Conservation (phyloP, 106 monocot genomes). For the Phalaenopsis equestris region DNA sequence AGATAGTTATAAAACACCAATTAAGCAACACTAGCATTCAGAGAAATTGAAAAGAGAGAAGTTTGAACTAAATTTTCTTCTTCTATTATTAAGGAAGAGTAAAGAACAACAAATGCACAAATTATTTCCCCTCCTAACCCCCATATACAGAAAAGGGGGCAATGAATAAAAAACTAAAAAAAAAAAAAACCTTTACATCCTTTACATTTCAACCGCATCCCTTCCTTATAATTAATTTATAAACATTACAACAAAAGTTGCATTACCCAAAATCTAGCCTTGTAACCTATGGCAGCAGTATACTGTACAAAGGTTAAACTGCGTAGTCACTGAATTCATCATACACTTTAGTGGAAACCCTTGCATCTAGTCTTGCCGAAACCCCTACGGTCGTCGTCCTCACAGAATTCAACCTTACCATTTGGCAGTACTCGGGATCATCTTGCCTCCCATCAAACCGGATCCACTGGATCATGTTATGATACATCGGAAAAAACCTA, state of each 20-base stretch:
- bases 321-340: background rate
- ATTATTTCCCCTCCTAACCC: background rate
- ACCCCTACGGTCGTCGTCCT: constrained; percentile 62
- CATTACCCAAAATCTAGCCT: too few species aligned
- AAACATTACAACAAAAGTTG: background rate
- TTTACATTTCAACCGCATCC: background rate
- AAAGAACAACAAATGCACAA: background rate
- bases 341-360: constrained; percentile 10
- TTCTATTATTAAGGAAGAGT: background rate
- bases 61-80: too few species aligned
- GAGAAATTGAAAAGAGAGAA: too few species aligned
- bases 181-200: background rate
- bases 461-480: constrained; percentile 83
- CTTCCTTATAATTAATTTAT: background rate
- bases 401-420: constrained; percentile 56
- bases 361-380: constrained; percentile 68
- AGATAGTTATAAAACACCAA: too few species aligned
- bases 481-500: constrained; percentile 88
- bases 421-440: constrained; percentile 56
- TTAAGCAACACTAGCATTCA: too few species aligned
- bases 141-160: background rate
- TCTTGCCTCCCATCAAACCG: constrained; percentile 41
- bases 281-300: background rate
- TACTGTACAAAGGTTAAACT: background rate
- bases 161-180: background rate